These are phyloP conservation scores for Tolypocladium tundrense DNA, from an alignment of 2,329 filamentous ascomycete species.

Conservation along the genomic window DNA sequence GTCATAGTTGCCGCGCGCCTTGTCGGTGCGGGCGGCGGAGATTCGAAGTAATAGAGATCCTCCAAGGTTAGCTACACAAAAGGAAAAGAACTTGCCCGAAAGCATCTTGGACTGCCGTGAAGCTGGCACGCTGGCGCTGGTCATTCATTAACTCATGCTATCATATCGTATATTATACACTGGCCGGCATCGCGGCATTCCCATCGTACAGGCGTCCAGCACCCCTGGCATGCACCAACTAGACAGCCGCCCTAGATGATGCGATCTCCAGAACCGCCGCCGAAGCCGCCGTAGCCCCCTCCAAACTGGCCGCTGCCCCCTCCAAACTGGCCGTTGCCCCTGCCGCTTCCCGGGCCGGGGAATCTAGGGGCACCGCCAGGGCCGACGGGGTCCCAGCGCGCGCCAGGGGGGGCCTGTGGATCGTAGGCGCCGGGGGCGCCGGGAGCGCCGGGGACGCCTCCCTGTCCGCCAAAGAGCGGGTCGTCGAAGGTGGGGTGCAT, in stretches of 20 bases:
- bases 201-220: neutral
- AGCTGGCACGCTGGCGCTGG: neutral
- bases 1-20: neutral
- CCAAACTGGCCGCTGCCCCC: neutral
- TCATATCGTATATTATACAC: neutral
- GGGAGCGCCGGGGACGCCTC: constrained; percentile 31
- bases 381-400: constrained; percentile 82
- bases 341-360: constrained; percentile 30
- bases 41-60: neutral
- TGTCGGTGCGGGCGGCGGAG: neutral
- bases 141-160: neutral
- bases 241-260: constrained; percentile 14
- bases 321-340: constrained; percentile 26
- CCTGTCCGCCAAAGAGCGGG: constrained; percentile 61
- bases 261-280: constrained; percentile 21
- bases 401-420: constrained; percentile 71
- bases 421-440: constrained; percentile 35
- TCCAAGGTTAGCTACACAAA: neutral
- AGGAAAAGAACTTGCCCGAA: neutral
- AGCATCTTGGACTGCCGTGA: neutral
- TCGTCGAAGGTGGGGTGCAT: constrained; percentile 98
- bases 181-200: neutral
- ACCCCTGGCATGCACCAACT: neutral
- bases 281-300: constrained; percentile 23
- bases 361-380: constrained; percentile 48